These are phyloP conservation scores for Bigelowiella natans DNA, from an alignment of 78 protist genomes.

Conservation along the genomic window DNA sequence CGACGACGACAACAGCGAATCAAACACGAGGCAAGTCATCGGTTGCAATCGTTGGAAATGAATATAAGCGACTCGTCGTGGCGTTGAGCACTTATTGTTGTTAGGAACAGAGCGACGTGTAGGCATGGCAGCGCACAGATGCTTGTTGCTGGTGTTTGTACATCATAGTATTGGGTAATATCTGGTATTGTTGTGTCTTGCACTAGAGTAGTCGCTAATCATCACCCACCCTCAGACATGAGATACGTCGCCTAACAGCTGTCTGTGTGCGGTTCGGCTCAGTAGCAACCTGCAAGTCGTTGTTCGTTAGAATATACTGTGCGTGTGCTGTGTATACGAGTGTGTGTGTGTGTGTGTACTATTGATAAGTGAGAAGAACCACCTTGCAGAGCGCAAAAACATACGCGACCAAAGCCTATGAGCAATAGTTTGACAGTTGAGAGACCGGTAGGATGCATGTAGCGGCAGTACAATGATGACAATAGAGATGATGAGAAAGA, in stretches of 20 bases:
- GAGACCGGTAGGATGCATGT: neutral
- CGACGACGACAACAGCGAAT: no score
- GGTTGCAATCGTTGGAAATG: no score
- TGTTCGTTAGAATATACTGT: no score
- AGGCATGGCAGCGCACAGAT: neutral
- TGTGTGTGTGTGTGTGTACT: neutral
- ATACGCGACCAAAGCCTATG: no score
- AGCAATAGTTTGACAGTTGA: no score
- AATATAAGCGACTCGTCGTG: neutral
- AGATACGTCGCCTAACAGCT: neutral
- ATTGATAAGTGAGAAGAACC: neutral
- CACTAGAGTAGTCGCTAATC: neutral
- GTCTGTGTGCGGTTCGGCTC: neutral
- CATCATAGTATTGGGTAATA: neutral
- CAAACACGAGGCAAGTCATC: no score
- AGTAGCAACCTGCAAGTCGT: neutral
- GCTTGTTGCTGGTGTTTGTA: neutral
- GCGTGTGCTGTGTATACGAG: neutral
- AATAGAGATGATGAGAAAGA: no score
- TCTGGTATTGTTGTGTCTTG: neutral
- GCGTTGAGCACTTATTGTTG: neutral
- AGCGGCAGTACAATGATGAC: no score
- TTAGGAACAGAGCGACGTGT: neutral
- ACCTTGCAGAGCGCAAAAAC: no score
- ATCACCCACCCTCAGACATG: neutral